A percentile compares a stretch with the other conserved stretches of the same genome.
These are phyloP conservation scores for Xylaria sp. DNA, from an alignment of 2,329 filamentous ascomycete species.

Conservation along the genomic window DNA sequence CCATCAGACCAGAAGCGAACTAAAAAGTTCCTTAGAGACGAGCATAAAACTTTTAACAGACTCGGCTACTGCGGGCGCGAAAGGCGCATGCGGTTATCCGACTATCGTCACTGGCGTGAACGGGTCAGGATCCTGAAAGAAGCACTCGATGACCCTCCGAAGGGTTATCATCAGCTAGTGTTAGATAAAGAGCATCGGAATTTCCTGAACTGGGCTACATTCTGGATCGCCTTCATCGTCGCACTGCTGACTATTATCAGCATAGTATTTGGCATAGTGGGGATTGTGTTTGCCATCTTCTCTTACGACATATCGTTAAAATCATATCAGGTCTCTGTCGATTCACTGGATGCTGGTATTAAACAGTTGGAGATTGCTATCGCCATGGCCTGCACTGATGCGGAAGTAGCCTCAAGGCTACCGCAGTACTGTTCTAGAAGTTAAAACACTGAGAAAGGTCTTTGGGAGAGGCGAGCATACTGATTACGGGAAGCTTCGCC, in stretches of 20 bases:
- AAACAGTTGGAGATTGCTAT: conserved; percentile 11
- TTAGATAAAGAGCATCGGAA: conserved; percentile 8
- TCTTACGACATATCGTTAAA: neutral
- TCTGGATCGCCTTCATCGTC: conserved; percentile 12
- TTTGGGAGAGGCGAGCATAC: too few species aligned
- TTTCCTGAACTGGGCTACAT: conserved; percentile 5
- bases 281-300: neutral
- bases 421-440: conserved; percentile 6
- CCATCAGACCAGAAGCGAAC: neutral
- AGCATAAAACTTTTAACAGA: neutral
- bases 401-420: conserved; percentile 1
- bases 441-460: too few species aligned
- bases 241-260: conserved; percentile 12
- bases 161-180: neutral
- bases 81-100: neutral
- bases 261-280: conserved; percentile 12
- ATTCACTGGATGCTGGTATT: neutral
- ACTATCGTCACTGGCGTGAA: neutral
- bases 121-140: neutral
- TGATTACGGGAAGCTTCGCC: too few species aligned
- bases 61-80: conserved; percentile 1
- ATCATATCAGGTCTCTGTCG: neutral
- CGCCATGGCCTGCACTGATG: conserved; percentile 12
- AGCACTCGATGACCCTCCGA: neutral
- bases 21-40: neutral